These are phyloP conservation scores for Prunus armeniaca DNA, from an alignment of 306 rosid species.

Conservation along the genomic window DNA sequence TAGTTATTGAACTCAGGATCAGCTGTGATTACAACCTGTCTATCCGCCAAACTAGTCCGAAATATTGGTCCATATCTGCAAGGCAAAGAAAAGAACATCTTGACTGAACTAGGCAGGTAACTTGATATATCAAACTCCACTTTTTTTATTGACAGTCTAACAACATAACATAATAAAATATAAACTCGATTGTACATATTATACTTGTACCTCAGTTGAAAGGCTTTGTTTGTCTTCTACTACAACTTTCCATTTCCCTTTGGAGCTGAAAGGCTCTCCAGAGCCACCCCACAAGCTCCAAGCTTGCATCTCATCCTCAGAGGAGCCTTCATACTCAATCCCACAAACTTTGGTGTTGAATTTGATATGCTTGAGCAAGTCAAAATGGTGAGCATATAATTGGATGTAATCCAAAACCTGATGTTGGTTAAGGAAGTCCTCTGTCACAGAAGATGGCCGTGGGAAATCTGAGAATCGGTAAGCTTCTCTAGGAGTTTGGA, in stretches of 20 bases:
- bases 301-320: constrained; percentile 26
- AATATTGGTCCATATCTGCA: constrained; percentile 43
- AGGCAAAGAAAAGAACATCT: neutral
- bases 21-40: constrained; percentile 27
- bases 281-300: constrained; percentile 56
- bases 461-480: constrained; percentile 65
- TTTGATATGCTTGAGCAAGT: constrained; percentile 38
- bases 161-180: too few species aligned
- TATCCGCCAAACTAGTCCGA: constrained; percentile 30
- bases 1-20: constrained; percentile 33
- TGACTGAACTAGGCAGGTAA: neutral
- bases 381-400: constrained; percentile 50
- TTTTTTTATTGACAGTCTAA: neutral
- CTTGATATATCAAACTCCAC: too few species aligned
- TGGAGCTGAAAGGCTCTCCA: constrained; percentile 40
- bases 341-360: constrained; percentile 40
- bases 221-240: constrained; percentile 23
- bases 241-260: constrained; percentile 48
- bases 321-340: constrained; percentile 39
- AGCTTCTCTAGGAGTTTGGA: constrained; percentile 47
- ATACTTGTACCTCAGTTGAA: constrained; percentile 26
- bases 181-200: too few species aligned
- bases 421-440: constrained; percentile 35
- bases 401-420: constrained; percentile 39
- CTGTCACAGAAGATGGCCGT: constrained; percentile 54